Conservation (phyloP, 495 filamentous ascomycete species). For the Tuber aestivum region DNA sequence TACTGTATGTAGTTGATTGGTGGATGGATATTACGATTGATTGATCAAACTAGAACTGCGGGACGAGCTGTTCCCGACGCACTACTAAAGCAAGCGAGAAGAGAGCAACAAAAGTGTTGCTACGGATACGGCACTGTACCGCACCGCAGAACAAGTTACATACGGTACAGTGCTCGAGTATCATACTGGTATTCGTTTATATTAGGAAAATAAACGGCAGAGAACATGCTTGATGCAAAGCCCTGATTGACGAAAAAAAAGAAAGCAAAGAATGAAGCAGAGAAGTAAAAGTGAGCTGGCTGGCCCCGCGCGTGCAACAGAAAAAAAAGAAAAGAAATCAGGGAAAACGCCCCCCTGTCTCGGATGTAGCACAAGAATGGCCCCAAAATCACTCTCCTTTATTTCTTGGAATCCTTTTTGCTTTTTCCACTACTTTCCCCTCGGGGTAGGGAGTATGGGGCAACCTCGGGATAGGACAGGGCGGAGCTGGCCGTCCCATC, state of each 20-base stretch:
- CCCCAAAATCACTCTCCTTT: not conserved
- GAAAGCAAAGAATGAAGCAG: not conserved
- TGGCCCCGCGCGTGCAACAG: not conserved
- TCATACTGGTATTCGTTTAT: not conserved
- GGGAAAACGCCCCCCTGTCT: not conserved
- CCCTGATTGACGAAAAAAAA: not conserved
- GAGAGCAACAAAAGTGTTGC: not conserved
- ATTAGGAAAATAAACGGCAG: not conserved
- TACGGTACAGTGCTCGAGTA: too few species aligned
- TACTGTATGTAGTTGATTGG: not conserved
- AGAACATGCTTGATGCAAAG: not conserved
- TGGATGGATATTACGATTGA: not conserved
- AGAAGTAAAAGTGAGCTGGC: not conserved
- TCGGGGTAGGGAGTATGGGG: not conserved
- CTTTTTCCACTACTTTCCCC: not conserved
- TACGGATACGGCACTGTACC: not conserved
- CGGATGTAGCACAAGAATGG: not conserved
- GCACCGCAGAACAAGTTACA: not conserved
- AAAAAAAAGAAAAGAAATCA: not conserved
- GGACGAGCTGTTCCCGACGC: not conserved
- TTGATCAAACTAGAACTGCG: not conserved
- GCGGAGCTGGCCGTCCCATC: slow-evolving; percentile 28
- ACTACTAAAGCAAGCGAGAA: not conserved
- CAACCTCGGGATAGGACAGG: not conserved
- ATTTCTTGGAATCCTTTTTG: not conserved